Base-by-base conservation (phyloP, 1,139 yeast genomes). In the Yamadazyma blattariae region DNA sequence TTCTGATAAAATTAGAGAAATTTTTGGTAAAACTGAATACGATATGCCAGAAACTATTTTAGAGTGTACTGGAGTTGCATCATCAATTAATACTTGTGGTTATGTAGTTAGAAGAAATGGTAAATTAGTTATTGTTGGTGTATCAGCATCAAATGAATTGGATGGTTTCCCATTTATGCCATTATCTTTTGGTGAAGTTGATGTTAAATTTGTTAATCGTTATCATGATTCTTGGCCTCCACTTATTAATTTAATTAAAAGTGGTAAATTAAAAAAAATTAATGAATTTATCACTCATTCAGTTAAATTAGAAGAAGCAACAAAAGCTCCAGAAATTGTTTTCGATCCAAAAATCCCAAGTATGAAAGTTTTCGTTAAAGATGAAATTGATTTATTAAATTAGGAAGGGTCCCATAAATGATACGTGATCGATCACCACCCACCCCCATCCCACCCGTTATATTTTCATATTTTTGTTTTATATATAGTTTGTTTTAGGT, bases 41-140 rank as follows among this genome's bases (percentile, higher is more conserved):
- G 40, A 47, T 19, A 47, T 47, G 51, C 86, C 90, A 20, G 64
- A 69, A 33, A 74, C 81, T 32, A 79, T 82, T 22, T 64, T 85
- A 50, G 51, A 47, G 35, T 47, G 51, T 42, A 47, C 51, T 17
- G 51, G 51, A 23, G 42, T 47, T 35, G 47, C 51, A 7, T 71
- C 80, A 13, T 82, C 88, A 37, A 79, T 84, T 44, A 94, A 92
- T 28, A 82, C 83, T 68, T 86, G 90, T 23, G 74, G 74, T 30
- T 47, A 47, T 23, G 47, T 40, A 17, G 48, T 52, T 34, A 53
- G 57, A 57, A 57, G 51, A 44, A 46, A 46, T 25, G 51, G 51
- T 9, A 44, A 39, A 30, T 46, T 47, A 30, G 44, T 41, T 7
- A 35, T 47, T 34, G 47, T 47, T 17, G 81, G 79, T 27, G 68